Base-by-base conservation (phyloP, 2,329 filamentous ascomycete genomes). In the Clarireedia homoeocarpa region DNA sequence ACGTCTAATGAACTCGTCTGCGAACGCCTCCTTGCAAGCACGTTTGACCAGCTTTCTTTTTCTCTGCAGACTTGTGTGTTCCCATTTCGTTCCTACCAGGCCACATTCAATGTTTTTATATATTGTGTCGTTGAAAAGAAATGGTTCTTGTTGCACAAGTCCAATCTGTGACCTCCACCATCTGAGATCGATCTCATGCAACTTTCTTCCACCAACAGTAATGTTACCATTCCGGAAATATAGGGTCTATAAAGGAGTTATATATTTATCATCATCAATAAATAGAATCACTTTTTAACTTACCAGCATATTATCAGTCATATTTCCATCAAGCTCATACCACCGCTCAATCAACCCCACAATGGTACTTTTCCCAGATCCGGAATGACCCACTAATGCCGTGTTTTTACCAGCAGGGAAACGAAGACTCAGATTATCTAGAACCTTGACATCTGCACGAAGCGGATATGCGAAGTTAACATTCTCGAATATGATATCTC, bases 381-480 rank as follows among this genome's bases (percentile, higher is more conserved):
- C 87, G 2, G 84, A 88, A 0, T 85, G 80, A 0, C 87, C 87
- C 20, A 91, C 86, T 17, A 91, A 84, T 2, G 87, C 87, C 0
- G 85, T 89, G 2, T 84, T 78, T 64, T 87, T 86, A 20, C 84
- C 84, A 6, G 80, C 75, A 58, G 80, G 74, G 55, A 89, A 80
- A 0, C 69, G 73, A 7, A 88, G 70, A 62, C 78, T 75, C 2
- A 89, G 68, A 2, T 76, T 71, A 61, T 86, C 77, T 1, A 89
- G 70, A 0, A 89, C 80, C 63, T 81, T 82, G 58, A 85, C 78
- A 57, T 84, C 77, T 0, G 83, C 81, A 12, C 85, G 75, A 49
- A 74, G 82, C 0, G 88, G 88, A 63, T 91, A 91, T 2, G 85
- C 80, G 64, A 91, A 91, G n/a, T 77, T 79, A 10, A 91, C 79